These are phyloP conservation scores for Calcarisporium arbuscula DNA, from an alignment of 2,329 filamentous ascomycete genomes.

Conservation along the genomic window DNA sequence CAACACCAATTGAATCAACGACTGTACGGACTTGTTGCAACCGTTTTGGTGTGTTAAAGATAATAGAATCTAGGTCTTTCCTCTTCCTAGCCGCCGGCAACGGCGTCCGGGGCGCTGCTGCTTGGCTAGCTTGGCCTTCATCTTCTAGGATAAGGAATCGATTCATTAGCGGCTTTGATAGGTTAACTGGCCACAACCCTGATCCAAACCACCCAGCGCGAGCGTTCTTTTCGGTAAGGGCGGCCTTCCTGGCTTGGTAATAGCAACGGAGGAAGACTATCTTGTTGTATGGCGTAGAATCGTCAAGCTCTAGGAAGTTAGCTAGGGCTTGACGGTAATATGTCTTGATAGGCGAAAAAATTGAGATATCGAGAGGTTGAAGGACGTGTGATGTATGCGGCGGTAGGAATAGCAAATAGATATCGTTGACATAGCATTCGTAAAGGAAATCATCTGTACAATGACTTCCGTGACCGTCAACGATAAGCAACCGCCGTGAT, in stretches of 20 bases:
- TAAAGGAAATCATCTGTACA: conserved; percentile 8
- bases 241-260: not conserved
- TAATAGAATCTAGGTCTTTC: not conserved
- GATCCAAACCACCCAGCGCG: not conserved
- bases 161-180: conserved; percentile 2
- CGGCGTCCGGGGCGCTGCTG: no score
- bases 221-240: not conserved
- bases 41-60: not conserved
- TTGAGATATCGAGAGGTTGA: conserved; percentile 5
- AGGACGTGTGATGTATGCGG: conserved; percentile 1
- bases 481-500: conserved; percentile 2
- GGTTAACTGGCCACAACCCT: conserved; percentile 1
- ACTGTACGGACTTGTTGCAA: not conserved
- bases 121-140: not conserved
- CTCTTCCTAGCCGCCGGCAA: not conserved
- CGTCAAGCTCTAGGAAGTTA: not conserved
- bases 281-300: not conserved
- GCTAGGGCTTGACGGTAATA: not conserved
- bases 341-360: conserved; percentile 2
- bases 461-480: conserved; percentile 7
- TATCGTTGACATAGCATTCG: conserved; percentile 4
- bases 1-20: not conserved
- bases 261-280: not conserved
- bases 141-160: not conserved
- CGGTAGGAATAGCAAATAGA: conserved; percentile 3